Percentiles rank a stretch among this genome's conserved stretches.
phyloP scores from a whole-genome alignment of 1,139 yeast species.

The Hemisphaericaspora xylofermentans region DNA sequence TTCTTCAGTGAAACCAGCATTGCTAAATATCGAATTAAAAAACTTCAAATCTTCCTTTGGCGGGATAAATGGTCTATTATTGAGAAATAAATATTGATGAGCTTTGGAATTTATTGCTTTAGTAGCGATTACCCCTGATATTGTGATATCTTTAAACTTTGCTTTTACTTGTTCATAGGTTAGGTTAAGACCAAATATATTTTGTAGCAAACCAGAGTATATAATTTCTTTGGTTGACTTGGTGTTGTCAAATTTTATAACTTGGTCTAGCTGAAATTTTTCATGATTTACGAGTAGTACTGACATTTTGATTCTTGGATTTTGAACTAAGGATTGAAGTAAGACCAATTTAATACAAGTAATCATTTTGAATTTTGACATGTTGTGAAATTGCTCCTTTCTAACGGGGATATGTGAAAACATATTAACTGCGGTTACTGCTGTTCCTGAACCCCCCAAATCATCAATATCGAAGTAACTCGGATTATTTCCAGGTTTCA shows the following conservation, averaged over 20 bases:
- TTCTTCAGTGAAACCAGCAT: constrained; percentile 8
- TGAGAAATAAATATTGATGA: constrained; percentile 49
- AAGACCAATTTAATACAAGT: constrained; percentile 33
- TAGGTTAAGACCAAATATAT: constrained; percentile 7
- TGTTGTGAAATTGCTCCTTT: constrained; percentile 24
- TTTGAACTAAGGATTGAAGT: constrained; percentile 29
- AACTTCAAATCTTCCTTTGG: constrained; percentile 21
- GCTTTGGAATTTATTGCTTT: constrained; percentile 29
- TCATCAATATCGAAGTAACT: constrained; percentile 7
- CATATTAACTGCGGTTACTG: constrained; percentile 44
- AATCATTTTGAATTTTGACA: constrained; percentile 23
- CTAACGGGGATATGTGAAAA: constrained; percentile 64
- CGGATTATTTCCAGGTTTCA: not conserved
- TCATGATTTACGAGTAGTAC: constrained; percentile 15
- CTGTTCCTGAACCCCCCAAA: constrained; percentile 45
- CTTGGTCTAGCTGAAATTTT: constrained; percentile 8
- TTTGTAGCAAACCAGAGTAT: constrained; percentile 8
- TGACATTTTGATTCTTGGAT: constrained; percentile 26
- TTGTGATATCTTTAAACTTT: constrained; percentile 20
- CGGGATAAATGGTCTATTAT: constrained; percentile 33
- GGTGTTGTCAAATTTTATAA: constrained; percentile 4
- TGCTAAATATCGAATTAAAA: constrained; percentile 28
- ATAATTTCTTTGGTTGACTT: not conserved
- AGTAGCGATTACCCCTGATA: constrained; percentile 32
- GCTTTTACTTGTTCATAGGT: constrained; percentile 22